Evolutionary conservation across 768 basidiomycete species (phyloP).

Genomic region (Paxillus rubicundulus): DNA sequence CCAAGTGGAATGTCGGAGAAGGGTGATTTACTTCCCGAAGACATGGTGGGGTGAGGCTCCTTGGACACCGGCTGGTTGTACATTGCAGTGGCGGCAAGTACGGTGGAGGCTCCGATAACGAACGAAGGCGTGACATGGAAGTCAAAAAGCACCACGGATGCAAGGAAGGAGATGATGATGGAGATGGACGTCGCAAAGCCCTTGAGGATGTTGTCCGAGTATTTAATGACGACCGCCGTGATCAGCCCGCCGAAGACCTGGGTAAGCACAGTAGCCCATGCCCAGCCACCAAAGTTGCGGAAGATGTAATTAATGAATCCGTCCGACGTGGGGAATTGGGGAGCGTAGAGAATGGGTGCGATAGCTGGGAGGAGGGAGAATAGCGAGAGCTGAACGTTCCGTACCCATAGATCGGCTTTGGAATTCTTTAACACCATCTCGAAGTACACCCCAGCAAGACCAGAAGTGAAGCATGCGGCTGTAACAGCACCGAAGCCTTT

Average conservation of each 20-base stretch:
- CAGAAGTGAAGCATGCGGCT: constrained; percentile 85
- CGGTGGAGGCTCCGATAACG: constrained; percentile 80
- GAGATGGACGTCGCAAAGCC: constrained; percentile 96
- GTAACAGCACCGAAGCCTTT: constrained; percentile 83
- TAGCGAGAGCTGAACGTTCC: constrained; percentile 84
- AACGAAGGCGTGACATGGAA: constrained; percentile 87
- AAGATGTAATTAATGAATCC: constrained; percentile 63
- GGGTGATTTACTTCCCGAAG: constrained; percentile 34
- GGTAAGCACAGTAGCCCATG: constrained; percentile 86
- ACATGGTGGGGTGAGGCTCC: constrained; percentile 34
- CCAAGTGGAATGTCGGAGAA: constrained; percentile 46
- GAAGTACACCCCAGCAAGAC: constrained; percentile 90
- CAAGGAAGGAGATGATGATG: constrained; percentile 93
- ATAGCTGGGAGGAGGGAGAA: constrained; percentile 91
- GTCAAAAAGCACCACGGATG: constrained; percentile 87
- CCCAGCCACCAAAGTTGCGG: constrained; percentile 89
- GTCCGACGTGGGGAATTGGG: constrained; percentile 39
- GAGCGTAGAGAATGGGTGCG: constrained; percentile 67
- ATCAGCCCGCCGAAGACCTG: constrained; percentile 93
- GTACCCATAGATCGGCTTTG: constrained; percentile 83
- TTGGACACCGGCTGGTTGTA: constrained; percentile 74
- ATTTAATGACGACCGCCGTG: constrained; percentile 96
- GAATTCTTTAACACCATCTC: constrained; percentile 90
- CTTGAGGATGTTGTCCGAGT: constrained; percentile 92
- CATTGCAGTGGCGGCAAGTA: constrained; percentile 88